Base-by-base conservation (phyloP, 257 asterid species). In the Echium plantagineum region DNA sequence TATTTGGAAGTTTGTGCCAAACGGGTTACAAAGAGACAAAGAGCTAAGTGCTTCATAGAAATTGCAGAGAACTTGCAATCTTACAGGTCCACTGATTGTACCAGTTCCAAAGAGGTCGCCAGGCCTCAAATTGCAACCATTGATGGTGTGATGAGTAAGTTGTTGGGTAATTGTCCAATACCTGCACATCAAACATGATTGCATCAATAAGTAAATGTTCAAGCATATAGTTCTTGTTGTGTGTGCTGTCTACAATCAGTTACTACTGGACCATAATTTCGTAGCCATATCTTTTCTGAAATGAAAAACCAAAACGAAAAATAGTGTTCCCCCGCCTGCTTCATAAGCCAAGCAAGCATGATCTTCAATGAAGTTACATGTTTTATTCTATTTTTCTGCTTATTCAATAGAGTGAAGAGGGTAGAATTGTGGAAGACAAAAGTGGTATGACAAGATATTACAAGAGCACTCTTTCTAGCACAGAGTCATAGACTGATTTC, bases 41-140 rank as follows among this genome's bases (percentile, higher is more conserved):
- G 30, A 9, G 56, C 5, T 15, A 47, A 61, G 28, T 61, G 71
- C 17, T 52, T 47, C 9, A 63, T 35, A 63, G 30, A 57, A 21
- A 59, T 55, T 49, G 17, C 58, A 28, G 59, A 31, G 61, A 21
- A 59, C 66, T 19, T 49, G 61, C 28, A 63, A 56, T 69, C 94
- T 80, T 84, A 93, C 98, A 26, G 98, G 97, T 65, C 98, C 98
- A 78, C 95, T 85, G 59, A 91, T 82, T 35, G 98, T 88, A 52
- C 98, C 98, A 46, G 95, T 85, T 57, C 96, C 98, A 68, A 88
- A 86, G 66, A 88, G 88, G 69, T 91, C 98, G 18, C 98, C 96
- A 7, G 98, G 85, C 80, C 95, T 85, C 65, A 91, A 69, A 74
- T 91, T 91, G 88, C 98, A 88, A 52, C 98, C 98, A 7, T 81